phyloP scores from a whole-genome alignment of 78 protist genomes.

The Dictyostelium citrinum region DNA sequence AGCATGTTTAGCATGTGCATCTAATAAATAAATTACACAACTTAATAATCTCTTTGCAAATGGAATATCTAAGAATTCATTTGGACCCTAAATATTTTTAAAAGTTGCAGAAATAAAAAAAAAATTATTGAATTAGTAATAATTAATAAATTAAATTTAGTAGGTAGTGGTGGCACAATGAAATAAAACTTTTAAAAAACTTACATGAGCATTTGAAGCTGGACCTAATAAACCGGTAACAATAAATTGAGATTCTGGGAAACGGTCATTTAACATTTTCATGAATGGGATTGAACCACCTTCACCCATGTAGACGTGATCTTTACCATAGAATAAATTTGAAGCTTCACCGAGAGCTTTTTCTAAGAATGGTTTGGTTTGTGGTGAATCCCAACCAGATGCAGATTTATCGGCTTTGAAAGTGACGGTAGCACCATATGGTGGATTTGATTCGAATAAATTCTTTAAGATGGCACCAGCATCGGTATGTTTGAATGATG shows the following conservation, averaged over 20 bases:
- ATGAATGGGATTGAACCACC: conserved; percentile 94
- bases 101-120: too few species aligned
- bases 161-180: too few species aligned
- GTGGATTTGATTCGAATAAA: conserved; percentile 84
- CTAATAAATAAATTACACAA: conserved; percentile 72
- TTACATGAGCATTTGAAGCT: conserved; percentile 39
- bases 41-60: conserved; percentile 74
- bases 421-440: conserved; percentile 89
- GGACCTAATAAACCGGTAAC: conserved; percentile 93
- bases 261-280: conserved; percentile 85
- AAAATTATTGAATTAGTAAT: background rate
- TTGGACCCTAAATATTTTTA: conserved; percentile 83
- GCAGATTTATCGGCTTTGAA: conserved; percentile 69
- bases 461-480: conserved; percentile 60
- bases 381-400: conserved; percentile 88
- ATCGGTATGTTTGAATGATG: conserved; percentile 44
- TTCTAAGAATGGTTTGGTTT: conserved; percentile 49
- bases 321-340: conserved; percentile 66
- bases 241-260: conserved; percentile 89
- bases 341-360: conserved; percentile 75
- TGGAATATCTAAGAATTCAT: conserved; percentile 86
- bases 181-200: background rate
- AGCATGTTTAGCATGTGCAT: conserved; percentile 62
- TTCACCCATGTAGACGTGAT: conserved; percentile 73
- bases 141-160: conserved; percentile 33